Base-by-base conservation (phyloP, 148 eudicot genomes). In the Talinum fruticosum region DNA sequence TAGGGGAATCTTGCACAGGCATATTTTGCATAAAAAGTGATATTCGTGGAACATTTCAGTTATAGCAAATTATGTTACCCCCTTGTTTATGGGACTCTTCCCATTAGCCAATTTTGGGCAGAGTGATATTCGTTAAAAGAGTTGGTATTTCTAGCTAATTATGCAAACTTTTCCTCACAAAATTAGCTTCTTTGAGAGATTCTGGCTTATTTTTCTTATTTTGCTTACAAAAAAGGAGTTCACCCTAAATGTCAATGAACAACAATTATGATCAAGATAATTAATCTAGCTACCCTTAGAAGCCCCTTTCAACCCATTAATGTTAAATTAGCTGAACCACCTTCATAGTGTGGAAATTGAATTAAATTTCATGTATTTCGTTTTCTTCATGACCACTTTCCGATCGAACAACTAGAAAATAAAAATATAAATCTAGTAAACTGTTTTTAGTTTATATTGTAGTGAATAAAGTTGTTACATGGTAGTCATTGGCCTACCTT, bases 311-410 rank as follows among this genome's bases (percentile, higher is more conserved):
- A 35, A 30, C 62, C 28, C 62, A 28, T 16, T 70, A 76, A 67
- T 70, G 13, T 33, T 54, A 70, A 69, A 70, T 71, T 78, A 78
- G 75, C 8, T 70, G 35, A 36, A 37, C 26, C 6, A 29, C 68
- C 59, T 26, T 77, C 49, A 30, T 14, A 51, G 23, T 2, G 23
- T 41, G 45, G 5, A 41, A 1, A 51, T 51, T 51, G 16, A 51
- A 51, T 51, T 14, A 41, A 8, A 10, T 41, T 41, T 41, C 13
- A 41, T 41, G 12, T 10, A 2, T 47, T 47, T 0, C 16, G 14
- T 3, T 3, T 15, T 15, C n/a, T n/a, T n/a, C n/a, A n/a, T n/a
- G n/a, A n/a, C n/a, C n/a, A n/a, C n/a, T n/a, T n/a, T n/a, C n/a
- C n/a, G n/a, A n/a, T n/a, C n/a, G n/a, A n/a, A n/a, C n/a, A n/a